Evolutionary conservation across 371 early-diverging fungal species (phyloP).

Genomic region (Lichtheimia corymbifera): DNA sequence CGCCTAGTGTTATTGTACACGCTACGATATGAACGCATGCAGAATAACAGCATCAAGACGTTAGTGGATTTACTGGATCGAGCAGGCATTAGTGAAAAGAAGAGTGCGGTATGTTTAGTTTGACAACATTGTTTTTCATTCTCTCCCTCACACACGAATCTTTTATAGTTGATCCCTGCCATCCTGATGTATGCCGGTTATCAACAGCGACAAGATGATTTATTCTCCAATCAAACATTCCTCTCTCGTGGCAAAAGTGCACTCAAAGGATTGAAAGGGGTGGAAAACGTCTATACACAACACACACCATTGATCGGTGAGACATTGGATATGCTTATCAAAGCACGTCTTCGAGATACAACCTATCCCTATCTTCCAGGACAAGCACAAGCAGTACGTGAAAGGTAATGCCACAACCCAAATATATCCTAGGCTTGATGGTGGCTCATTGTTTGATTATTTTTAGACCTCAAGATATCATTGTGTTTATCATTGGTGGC

Average conservation of each 20-base stretch:
- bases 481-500: constrained; percentile 94
- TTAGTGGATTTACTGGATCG: constrained; percentile 71
- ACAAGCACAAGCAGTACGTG: constrained; percentile 36
- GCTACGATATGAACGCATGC: constrained; percentile 84
- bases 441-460: neutral
- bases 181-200: constrained; percentile 80
- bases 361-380: constrained; percentile 80
- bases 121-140: neutral
- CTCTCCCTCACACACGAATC: neutral
- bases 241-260: constrained; percentile 80
- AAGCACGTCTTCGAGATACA: constrained; percentile 78
- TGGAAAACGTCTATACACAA: constrained; percentile 98
- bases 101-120: constrained; percentile 61
- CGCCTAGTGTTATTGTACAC: constrained; percentile 85
- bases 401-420: constrained; percentile 47
- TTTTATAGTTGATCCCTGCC: constrained; percentile 61
- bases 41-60: constrained; percentile 65
- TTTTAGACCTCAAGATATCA: constrained; percentile 86
- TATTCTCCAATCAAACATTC: constrained; percentile 84
- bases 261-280: constrained; percentile 89
- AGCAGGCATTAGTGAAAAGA: constrained; percentile 69
- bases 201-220: constrained; percentile 84
- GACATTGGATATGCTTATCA: constrained; percentile 75
- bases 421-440: neutral
- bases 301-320: constrained; percentile 86